Base-by-base conservation (phyloP, 2,329 filamentous ascomycete genomes). In the Alternaria rosae region DNA sequence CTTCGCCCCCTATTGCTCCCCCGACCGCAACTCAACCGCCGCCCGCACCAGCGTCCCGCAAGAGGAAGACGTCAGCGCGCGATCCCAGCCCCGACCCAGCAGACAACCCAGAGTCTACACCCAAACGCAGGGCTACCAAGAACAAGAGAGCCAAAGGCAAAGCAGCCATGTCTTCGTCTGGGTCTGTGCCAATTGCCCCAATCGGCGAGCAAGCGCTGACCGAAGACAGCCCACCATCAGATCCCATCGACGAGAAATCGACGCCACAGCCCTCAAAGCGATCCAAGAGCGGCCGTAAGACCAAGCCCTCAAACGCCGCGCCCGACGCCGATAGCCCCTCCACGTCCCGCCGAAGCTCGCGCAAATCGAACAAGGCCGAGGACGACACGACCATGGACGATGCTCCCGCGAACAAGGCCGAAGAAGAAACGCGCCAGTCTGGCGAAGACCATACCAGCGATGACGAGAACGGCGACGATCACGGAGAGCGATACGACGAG, bases 221-320 rank as follows among this genome's bases (percentile, higher is more conserved):
- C 42, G 61, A 67, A 60, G 9, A 57, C 73, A 89, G 89, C 76
- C 87, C 87, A 69, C 87, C 89, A 70, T 85, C 87, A 68, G 89
- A 88, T 72, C 86, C 89, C 70, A 85, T 87, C 65, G 88, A 89
- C 76, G 88, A 89, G 68, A 83, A 85, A 61, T 85, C 88, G 60
- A 85, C 82, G 54, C 81, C 82, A 63, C 83, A 88, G 35, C 87
- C 89, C 58, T 89, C 90, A 1, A 91, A 88, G 76, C 87, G 91
- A 71, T 92, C 92, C 77, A 93, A 93, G 78, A 89, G 91, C 35
- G 89, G 86, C 75, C 87, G 90, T 76, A 94, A 91, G 81, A 93
- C 56, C 25, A 66, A 67, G 62, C 30, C 62, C 41, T 72, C 68
- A 58, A 63, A 66, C 73, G 64, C 74, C 65, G 73, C 75, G 35